Evolutionary conservation across 306 rosid species (phyloP).

Genomic region (Albizia julibrissin): DNA sequence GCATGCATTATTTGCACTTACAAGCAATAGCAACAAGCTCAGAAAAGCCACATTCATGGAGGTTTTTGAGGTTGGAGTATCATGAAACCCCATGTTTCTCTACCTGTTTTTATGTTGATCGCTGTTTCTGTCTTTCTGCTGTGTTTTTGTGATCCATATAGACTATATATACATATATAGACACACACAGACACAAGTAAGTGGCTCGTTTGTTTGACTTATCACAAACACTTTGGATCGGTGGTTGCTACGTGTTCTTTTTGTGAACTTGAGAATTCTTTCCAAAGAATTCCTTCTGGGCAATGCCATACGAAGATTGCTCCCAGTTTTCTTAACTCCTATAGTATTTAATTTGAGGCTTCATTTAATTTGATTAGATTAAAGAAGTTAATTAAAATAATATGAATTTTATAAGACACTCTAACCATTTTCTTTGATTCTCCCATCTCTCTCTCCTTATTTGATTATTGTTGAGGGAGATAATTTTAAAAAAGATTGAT

Average conservation of each 20-base stretch:
- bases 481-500: too few relatives aligned
- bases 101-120: constrained; percentile 3
- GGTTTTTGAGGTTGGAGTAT: not conserved
- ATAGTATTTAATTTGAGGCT: too few relatives aligned
- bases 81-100: constrained; percentile 28
- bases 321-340: too few relatives aligned
- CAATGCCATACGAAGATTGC: not conserved
- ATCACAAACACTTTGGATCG: not conserved
- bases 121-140: not conserved
- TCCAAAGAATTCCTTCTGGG: not conserved
- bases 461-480: too few relatives aligned
- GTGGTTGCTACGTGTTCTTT: constrained; percentile 1
- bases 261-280: not conserved
- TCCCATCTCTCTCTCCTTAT: too few relatives aligned
- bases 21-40: not conserved
- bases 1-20: not conserved
- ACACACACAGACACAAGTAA: not conserved
- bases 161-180: not conserved
- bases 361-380: too few relatives aligned
- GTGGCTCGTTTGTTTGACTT: not conserved
- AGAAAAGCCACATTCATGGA: constrained; percentile 26
- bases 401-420: too few relatives aligned
- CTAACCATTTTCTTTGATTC: too few relatives aligned
- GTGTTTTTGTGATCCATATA: not conserved
- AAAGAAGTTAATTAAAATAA: too few relatives aligned